Evolutionary conservation across 306 rosid species (phyloP).

Genomic region (Geum urbanum): DNA sequence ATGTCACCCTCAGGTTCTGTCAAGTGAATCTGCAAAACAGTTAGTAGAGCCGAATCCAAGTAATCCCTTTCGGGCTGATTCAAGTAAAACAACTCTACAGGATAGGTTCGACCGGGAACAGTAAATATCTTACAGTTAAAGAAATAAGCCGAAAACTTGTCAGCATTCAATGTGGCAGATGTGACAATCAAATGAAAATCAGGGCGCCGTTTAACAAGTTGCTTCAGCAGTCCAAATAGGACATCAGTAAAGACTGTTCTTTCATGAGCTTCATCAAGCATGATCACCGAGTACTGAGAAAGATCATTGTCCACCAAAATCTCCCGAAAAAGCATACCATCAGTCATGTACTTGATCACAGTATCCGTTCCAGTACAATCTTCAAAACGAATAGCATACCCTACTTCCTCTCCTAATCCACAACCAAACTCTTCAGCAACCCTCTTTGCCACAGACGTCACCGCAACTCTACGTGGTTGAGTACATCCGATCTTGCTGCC

Average conservation of each 20-base stretch:
- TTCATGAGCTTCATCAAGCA: constrained; percentile 96
- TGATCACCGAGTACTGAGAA: constrained; percentile 73
- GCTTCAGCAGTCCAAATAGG: constrained; percentile 78
- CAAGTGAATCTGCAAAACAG: constrained; percentile 79
- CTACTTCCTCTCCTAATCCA: constrained; percentile 84
- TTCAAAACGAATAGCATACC: constrained; percentile 82
- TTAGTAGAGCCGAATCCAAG: constrained; percentile 66
- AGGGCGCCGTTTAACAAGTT: constrained; percentile 69
- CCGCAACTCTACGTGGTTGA: constrained; percentile 93
- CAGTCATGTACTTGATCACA: constrained; percentile 87
- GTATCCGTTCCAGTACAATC: constrained; percentile 85
- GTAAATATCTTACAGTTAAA: constrained; percentile 69
- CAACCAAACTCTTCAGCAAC: constrained; percentile 92
- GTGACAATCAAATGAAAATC: constrained; percentile 77
- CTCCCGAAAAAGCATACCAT: constrained; percentile 84
- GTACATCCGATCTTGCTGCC: constrained; percentile 92
- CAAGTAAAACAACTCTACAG: constrained; percentile 74
- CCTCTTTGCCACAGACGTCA: constrained; percentile 84
- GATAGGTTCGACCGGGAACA: constrained; percentile 84
- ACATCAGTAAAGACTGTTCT: constrained; percentile 81
- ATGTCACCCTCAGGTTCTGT: constrained; percentile 89
- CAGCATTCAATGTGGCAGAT: constrained; percentile 88
- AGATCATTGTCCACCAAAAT: constrained; percentile 66
- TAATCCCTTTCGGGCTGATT: constrained; percentile 85
- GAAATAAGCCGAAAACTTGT: constrained; percentile 83